Percentiles rank a stretch among this genome's conserved stretches.
phyloP scores from a whole-genome alignment of 352 stramenopile species.

The Phytophthora ohioensis region DNA sequence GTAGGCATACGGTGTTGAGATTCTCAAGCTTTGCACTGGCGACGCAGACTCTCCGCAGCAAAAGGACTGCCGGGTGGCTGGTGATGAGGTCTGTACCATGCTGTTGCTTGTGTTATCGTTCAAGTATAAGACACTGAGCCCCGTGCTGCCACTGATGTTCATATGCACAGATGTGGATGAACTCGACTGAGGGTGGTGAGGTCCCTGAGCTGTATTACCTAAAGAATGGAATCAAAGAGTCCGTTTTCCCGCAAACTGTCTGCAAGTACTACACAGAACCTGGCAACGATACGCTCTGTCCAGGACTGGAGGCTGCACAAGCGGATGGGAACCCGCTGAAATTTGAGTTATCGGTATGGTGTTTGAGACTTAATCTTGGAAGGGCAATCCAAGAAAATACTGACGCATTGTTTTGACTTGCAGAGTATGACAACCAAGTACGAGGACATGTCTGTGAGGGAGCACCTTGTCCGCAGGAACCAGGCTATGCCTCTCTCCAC shows the following conservation, averaged over 20 bases:
- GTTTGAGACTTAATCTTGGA: background rate
- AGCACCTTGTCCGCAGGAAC: conserved; percentile 77
- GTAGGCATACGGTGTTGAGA: conserved; percentile 74
- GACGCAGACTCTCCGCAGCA: conserved; percentile 71
- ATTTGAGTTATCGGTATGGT: conserved; percentile 67
- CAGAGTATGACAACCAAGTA: conserved; percentile 85
- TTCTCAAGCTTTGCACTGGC: conserved; percentile 76
- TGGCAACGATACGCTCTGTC: conserved; percentile 75
- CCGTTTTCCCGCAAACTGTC: conserved; percentile 71
- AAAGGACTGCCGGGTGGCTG: conserved; percentile 72
- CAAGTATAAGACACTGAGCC: no score
- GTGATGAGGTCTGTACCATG: conserved; percentile 51
- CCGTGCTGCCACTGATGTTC: background rate
- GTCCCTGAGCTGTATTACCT: conserved; percentile 82
- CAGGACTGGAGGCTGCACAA: conserved; percentile 62
- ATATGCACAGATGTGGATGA: conserved; percentile 70
- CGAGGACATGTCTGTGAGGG: conserved; percentile 80
- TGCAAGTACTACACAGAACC: conserved; percentile 74
- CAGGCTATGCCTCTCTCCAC: conserved; percentile 83
- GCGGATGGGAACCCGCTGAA: conserved; percentile 68
- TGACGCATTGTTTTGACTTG: background rate
- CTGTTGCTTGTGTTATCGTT: no score
- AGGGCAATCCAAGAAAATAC: background rate
- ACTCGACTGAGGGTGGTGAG: conserved; percentile 83
- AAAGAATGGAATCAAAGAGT: conserved; percentile 76